Evolutionary conservation across 202 grass and related monocot genomes (phyloP).

Genomic region (Eragrostis tef): DNA sequence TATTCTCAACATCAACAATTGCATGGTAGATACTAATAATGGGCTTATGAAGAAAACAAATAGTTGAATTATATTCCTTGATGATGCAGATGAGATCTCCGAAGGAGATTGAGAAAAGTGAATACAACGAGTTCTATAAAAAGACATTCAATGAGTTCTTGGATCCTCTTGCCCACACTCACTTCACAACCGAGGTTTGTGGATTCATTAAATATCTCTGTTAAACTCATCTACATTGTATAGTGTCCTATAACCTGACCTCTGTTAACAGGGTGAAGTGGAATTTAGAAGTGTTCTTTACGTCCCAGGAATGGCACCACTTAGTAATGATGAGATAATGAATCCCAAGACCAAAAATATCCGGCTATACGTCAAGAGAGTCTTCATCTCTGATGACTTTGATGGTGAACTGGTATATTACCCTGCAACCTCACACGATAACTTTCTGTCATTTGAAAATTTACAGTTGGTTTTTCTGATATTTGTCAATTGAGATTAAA

Average conservation of each 20-base stretch:
- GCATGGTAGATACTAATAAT: neutral
- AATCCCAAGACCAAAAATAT: conserved; percentile 86
- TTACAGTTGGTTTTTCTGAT: neutral
- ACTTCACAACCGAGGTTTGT: conserved; percentile 79
- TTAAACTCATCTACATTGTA: neutral
- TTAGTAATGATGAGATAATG: conserved; percentile 81
- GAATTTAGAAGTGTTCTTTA: conserved; percentile 87
- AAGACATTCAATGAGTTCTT: conserved; percentile 87
- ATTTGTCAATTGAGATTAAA: neutral
- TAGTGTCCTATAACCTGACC: conserved; percentile 7
- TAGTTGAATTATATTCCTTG: conserved; percentile 38
- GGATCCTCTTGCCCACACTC: conserved; percentile 70
- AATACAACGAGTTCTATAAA: conserved; percentile 90
- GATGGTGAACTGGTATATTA: conserved; percentile 78
- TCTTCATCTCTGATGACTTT: conserved; percentile 87
- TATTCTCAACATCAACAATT: neutral
- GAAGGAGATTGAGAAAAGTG: conserved; percentile 65
- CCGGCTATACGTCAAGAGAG: conserved; percentile 74
- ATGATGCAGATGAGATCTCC: conserved; percentile 68
- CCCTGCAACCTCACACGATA: neutral
- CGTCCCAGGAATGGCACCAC: conserved; percentile 77
- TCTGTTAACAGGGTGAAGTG: conserved; percentile 69
- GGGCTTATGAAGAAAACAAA: conserved; percentile 19
- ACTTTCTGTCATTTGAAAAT: neutral
- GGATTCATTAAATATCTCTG: neutral